Evolutionary conservation across 805 yeast genomes (phyloP).

Genomic region (Metschnikowia aberdeeniae): DNA sequence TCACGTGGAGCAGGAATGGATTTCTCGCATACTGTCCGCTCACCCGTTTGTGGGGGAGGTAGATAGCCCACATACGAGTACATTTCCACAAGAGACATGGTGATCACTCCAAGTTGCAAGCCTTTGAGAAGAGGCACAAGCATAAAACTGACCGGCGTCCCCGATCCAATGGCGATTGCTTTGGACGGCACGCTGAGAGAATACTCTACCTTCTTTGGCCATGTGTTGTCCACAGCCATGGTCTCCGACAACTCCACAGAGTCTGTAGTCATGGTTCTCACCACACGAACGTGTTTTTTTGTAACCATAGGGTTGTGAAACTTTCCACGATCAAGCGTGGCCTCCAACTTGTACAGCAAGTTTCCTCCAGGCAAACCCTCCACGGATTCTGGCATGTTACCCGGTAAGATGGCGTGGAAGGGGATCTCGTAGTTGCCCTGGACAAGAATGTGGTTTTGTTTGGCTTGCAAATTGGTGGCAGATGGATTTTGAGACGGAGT

Average conservation of each 20-base stretch:
- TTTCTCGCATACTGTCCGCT: conserved; percentile 54
- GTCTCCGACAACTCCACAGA: conserved; percentile 86
- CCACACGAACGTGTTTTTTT: conserved; percentile 70
- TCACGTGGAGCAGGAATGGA: conserved; percentile 36
- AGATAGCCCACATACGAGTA: conserved; percentile 54
- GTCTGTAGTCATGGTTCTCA: conserved; percentile 85
- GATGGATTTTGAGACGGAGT: conserved; percentile 18
- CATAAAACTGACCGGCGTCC: conserved; percentile 62
- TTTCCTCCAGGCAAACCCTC: conserved; percentile 86
- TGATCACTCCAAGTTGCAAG: conserved; percentile 68
- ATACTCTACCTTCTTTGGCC: conserved; percentile 94
- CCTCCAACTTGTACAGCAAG: conserved; percentile 66
- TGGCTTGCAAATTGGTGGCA: conserved; percentile 24
- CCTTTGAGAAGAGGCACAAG: conserved; percentile 83
- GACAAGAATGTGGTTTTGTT: conserved; percentile 40
- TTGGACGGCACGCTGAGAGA: conserved; percentile 80
- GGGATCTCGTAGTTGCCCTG: conserved; percentile 90
- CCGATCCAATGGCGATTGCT: conserved; percentile 87
- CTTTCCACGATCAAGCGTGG: conserved; percentile 78
- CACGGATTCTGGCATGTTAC: conserved; percentile 78
- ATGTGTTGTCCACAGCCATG: conserved; percentile 87
- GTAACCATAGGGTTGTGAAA: conserved; percentile 62
- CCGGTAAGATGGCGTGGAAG: conserved; percentile 80
- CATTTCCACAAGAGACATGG: conserved; percentile 63
- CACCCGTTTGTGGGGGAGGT: conserved; percentile 58